Evolutionary conservation across 257 asterid genomes (phyloP), one percentile per base, ranked within the genome.

Genomic region (Solanum pennellii): DNA sequence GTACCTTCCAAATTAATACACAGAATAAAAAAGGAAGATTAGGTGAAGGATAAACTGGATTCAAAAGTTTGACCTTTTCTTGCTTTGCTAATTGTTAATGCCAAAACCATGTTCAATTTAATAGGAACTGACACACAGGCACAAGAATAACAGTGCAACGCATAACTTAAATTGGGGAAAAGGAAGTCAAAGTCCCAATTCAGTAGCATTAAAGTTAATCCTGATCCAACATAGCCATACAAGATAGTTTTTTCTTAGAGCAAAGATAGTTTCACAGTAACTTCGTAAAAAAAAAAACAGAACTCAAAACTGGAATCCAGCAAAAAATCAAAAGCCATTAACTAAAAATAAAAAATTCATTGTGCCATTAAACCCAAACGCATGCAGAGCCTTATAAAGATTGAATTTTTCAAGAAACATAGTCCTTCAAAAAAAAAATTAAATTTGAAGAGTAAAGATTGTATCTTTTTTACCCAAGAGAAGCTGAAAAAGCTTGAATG

Each of bases 401-500:
- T 16, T 12, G 45, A 31, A 52, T 39, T 44, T 71, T 44, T 66
- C 47, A 27, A 83, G 2, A 13, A 42, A 42, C 18, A 27, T 84
- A 25, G 16, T 15, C 60, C 25, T 5, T 25, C 23, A 69, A 18
- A 20, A 37, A 5, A 3, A 10, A 2, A 2, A 35, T 35, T 5
- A 33, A 33, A 20, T 9, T 42, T 39, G 25, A 33, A 11, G 20
- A 83, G 25, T 12, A 83, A 75, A 73, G 79, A 12, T 11, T 23
- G 65, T 7, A 88, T 35, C 42, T 33, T 66, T 66, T 7, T 29
- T 93, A 96, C 98, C 94, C 95, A 82, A 88, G 16, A 12, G 92
- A 84, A 56, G 92, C 59, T 6, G 93, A 80, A 49, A 92, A 91
- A 83, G 95, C 95, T 84, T 87, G 92, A 87, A 92, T 85, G 12